Evolutionary conservation across 306 rosid genomes (phyloP), one percentile per base, ranked within the genome.

Genomic region (Prunus mongolica): DNA sequence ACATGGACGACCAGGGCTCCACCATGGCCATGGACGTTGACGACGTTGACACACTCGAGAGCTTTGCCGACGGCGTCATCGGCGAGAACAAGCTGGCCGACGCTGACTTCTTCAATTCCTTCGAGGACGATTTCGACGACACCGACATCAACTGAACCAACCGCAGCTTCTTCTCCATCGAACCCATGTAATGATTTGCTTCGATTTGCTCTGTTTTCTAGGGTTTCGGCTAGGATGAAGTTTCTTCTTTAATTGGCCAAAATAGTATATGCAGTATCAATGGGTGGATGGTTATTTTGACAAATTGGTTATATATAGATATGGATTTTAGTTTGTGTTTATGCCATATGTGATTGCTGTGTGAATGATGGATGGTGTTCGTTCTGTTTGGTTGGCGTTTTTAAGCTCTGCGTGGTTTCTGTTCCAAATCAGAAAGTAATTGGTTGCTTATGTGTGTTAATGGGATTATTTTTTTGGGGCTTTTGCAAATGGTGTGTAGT

Each of bases 1-100:
- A 91, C 77, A 82, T 93, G 92, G 98, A 93, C 0, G 97, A 91
- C 24, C 93, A 88, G 62, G 93, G 85, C 3, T 84, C 98, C 12
- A 30, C 96, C 4, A 91, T 91, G 91, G 98, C 93, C 25, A 93
- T 93, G 97, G 97, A 93, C 50, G 98, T 93, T 0, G 98, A 93
- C 79, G 98, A 93, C 54, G 91, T 82, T 1, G 97, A 93, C 75
- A 81, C 92, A 0, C 85, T 87, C 27, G 97, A 93, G 77, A 83
- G 86, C 24, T 84, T 89, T 27, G 72, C 85, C 19, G 98, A 89
- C 1, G 95, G 97, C 1, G 79, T 86, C 51, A 84, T 89, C 71
- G 61, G 87, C 12, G 98, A 93, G 8, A 75, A 60, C 90, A 93
- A 87, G 86, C 90, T 91, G 54, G 90, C 96, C 55, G 98, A 93